Base-by-base conservation (phyloP, 2,329 filamentous ascomycete genomes). In the Zopfia rhizophila region DNA sequence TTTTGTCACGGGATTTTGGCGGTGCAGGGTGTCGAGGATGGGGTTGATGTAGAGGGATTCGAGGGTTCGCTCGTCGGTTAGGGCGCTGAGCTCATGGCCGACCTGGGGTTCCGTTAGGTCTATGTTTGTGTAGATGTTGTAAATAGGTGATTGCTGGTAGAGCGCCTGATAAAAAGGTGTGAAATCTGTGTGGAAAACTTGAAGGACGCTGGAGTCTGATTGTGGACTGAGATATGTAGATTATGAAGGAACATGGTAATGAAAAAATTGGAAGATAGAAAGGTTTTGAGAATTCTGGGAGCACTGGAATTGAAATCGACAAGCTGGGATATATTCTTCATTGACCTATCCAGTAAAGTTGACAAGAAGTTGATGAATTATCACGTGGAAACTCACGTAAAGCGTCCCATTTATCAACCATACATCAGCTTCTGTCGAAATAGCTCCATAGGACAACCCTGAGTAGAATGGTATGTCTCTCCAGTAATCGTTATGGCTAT, bases 401-500 rank as follows among this genome's bases (percentile, higher is more conserved):
- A 86, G 72, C 7, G 77, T 81, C 24, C 68, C 77, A 43, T 84
- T 79, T 39, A 79, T 75, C 25, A 85, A 67, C 80, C 82, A 85
- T 18, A 85, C 81, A 65, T 86, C 83, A 3, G 81, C 82, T 69
- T 86, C 83, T 2, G 81, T 78, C 3, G 77, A 78, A 4, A 80
- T 75, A 29, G 82, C 82, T 4, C 85, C 84, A 33, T 80, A 75
- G 4, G 79, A 78, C 22, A 88, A 66, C 10, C 80, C 84, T 25
- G 72, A 71, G 53, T 78, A 80, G 53, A 78, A 78, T 0, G 77
- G 76, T 0, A 77, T 61, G 29, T 72, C 67, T 19, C 76, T 69
- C 77, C 76, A 78, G 66, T 86, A 86, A 58, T 86, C 83, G 63
- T 86, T 87, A 61, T 84, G 79, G 22, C 75, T 80, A 63, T 83